A percentile compares a stretch with the other conserved stretches of the same genome.
phyloP scores from a whole-genome alignment of 2,329 filamentous ascomycete genomes.

The Claviceps fusiformis region DNA sequence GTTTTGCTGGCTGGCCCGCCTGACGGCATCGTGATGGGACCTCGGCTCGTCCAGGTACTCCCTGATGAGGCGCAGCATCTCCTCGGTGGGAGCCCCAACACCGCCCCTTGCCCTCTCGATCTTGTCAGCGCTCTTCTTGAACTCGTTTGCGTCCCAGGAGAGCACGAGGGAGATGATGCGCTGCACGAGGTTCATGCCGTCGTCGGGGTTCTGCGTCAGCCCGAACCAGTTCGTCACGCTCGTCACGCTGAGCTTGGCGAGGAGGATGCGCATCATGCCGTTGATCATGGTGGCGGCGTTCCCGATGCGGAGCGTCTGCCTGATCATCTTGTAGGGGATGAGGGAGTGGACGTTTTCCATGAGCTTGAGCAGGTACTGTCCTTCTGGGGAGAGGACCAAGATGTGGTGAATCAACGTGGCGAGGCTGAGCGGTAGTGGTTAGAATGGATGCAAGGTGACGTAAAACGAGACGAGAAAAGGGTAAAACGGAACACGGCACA shows the following conservation, averaged over 20 bases:
- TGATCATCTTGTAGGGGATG: slow-evolving; percentile 57
- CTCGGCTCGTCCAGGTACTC: slow-evolving; percentile 39
- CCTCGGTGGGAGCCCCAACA: slow-evolving; percentile 32
- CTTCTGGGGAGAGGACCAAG: slow-evolving; percentile 60
- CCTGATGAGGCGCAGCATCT: slow-evolving; percentile 47
- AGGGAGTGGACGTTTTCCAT: slow-evolving; percentile 57
- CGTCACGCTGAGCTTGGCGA: slow-evolving; percentile 65
- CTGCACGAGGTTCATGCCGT: slow-evolving; percentile 72
- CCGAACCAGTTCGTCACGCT: slow-evolving; percentile 71
- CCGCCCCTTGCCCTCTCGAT: slow-evolving; percentile 48
- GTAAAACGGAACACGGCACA: too few relatives aligned
- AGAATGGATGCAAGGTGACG: background rate
- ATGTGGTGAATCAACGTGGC: slow-evolving; percentile 63
- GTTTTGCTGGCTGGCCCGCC: slow-evolving; percentile 38
- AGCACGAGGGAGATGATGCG: slow-evolving; percentile 61
- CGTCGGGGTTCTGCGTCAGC: slow-evolving; percentile 53
- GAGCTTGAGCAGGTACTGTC: slow-evolving; percentile 58
- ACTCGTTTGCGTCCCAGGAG: slow-evolving; percentile 58
- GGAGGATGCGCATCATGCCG: slow-evolving; percentile 55
- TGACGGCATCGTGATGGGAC: slow-evolving; percentile 43
- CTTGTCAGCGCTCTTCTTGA: slow-evolving; percentile 49
- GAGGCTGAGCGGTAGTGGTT: slow-evolving; percentile 30
- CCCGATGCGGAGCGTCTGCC: slow-evolving; percentile 60
- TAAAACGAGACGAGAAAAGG: too few relatives aligned
- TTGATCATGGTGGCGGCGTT: slow-evolving; percentile 75